These are phyloP conservation scores for Linum trigynum DNA, from an alignment of 345 rosid species.

Conservation along the genomic window DNA sequence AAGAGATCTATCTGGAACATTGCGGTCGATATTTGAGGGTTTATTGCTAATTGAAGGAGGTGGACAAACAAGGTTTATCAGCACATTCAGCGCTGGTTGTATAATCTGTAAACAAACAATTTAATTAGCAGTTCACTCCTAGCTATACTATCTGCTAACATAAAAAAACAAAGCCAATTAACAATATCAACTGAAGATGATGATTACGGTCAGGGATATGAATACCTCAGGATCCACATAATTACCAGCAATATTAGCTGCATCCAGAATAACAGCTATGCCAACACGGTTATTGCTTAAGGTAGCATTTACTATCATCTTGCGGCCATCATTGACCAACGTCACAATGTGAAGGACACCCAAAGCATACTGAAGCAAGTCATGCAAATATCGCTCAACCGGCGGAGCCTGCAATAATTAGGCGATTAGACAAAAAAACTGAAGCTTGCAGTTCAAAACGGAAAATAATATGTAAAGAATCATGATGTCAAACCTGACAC, in stretches of 20 bases:
- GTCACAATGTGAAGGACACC: conserved; percentile 94
- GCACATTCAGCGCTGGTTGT: conserved; percentile 88
- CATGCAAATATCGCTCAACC: conserved; percentile 89
- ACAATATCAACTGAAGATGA: neutral
- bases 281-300: conserved; percentile 87
- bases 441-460: neutral
- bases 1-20: conserved; percentile 31
- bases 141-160: neutral
- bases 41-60: conserved; percentile 96
- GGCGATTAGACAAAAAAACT: conserved; percentile 14
- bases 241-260: conserved; percentile 70
- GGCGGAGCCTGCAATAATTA: conserved; percentile 74
- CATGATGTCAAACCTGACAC: conserved; percentile 61
- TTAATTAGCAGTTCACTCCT: neutral
- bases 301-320: conserved; percentile 71
- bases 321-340: conserved; percentile 74
- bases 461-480: neutral
- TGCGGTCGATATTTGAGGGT: conserved; percentile 46
- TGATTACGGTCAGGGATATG: conserved; percentile 3
- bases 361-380: conserved; percentile 91
- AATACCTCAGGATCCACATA: conserved; percentile 87
- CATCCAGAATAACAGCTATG: conserved; percentile 88
- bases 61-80: conserved; percentile 93
- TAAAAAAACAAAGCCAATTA: neutral
- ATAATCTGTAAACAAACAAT: conserved; percentile 49